phyloP scores from a whole-genome alignment of 202 grass and related monocot species.

The Tripidium arundinaceum region DNA sequence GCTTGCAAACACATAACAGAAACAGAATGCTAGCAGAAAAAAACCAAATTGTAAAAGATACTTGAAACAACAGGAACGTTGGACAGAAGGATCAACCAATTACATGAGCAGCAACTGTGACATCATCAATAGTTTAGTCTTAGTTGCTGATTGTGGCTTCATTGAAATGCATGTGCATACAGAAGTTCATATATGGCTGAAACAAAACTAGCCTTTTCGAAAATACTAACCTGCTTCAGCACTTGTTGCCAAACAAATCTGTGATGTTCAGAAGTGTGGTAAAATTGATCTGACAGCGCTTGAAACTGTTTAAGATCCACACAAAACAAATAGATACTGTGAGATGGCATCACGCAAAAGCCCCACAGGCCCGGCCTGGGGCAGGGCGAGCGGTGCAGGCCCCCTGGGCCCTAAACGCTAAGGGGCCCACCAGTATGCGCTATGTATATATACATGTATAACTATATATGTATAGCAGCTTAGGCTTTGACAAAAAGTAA shows the following conservation, averaged over 20 bases:
- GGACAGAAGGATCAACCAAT: not conserved
- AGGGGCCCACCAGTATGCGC: no score
- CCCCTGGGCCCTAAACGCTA: no score
- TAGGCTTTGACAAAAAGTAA: no score
- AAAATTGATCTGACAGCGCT: conserved; percentile 85
- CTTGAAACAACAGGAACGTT: not conserved
- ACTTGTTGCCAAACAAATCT: conserved; percentile 78
- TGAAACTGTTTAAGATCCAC: conserved; percentile 58
- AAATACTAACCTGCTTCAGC: conserved; percentile 60
- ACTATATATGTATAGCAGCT: no score
- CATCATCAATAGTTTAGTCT: not conserved
- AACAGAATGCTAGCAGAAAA: not conserved
- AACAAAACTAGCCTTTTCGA: not conserved
- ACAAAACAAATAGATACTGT: not conserved
- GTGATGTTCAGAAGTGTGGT: conserved; percentile 67
- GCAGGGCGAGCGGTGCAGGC: no score
- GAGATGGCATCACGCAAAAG: conserved; percentile 5
- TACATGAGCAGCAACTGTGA: not conserved
- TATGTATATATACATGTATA: no score
- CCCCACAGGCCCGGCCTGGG: no score
- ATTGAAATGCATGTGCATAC: not conserved
- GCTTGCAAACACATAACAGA: not conserved
- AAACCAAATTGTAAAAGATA: not conserved
- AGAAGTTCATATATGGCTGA: not conserved
- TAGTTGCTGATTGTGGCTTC: not conserved